Evolutionary conservation across 441 rosid genomes (phyloP).

Genomic region (Viola pubescens): DNA sequence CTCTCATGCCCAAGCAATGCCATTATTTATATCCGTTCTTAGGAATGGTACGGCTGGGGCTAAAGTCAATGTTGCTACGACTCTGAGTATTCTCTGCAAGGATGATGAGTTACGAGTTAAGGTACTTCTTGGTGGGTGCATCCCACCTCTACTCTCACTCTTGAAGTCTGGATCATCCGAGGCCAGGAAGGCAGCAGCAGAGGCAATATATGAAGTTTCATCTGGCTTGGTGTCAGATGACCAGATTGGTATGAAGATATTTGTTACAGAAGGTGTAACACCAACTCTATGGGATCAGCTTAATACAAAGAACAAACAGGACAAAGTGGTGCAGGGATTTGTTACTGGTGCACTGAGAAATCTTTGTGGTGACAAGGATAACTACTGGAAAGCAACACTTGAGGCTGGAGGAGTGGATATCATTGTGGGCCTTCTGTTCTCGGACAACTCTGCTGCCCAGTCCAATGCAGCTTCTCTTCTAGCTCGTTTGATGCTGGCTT

Average conservation of each 20-base stretch:
- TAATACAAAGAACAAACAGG: slow-evolving; percentile 48
- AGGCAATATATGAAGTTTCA: slow-evolving; percentile 79
- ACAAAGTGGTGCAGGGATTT: slow-evolving; percentile 71
- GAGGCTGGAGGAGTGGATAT: slow-evolving; percentile 72
- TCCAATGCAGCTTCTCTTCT: slow-evolving; percentile 90
- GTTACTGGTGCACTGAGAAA: slow-evolving; percentile 81
- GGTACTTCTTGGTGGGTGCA: slow-evolving; percentile 85
- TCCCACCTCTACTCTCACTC: slow-evolving; percentile 78
- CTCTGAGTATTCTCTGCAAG: slow-evolving; percentile 60
- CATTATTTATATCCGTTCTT: slow-evolving; percentile 72
- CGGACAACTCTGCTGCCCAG: slow-evolving; percentile 67
- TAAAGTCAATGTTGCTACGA: slow-evolving; percentile 66
- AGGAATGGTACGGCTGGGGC: slow-evolving; percentile 61
- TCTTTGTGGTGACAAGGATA: slow-evolving; percentile 71
- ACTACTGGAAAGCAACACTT: slow-evolving; percentile 62
- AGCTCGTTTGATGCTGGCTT: slow-evolving; percentile 64
- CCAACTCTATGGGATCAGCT: slow-evolving; percentile 76
- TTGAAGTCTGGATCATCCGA: slow-evolving; percentile 65
- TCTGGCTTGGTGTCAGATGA: slow-evolving; percentile 70
- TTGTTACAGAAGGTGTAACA: slow-evolving; percentile 78
- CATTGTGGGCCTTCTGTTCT: slow-evolving; percentile 65
- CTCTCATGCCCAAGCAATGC: slow-evolving; percentile 73
- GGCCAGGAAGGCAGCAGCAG: slow-evolving; percentile 74
- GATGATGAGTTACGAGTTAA: slow-evolving; percentile 67
- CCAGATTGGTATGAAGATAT: slow-evolving; percentile 76